A percentile compares a stretch with the other conserved stretches of the same genome.
Evolutionary conservation across 2,329 filamentous ascomycete genomes (phyloP).

Genomic region (Xylariaceae sp.): DNA sequence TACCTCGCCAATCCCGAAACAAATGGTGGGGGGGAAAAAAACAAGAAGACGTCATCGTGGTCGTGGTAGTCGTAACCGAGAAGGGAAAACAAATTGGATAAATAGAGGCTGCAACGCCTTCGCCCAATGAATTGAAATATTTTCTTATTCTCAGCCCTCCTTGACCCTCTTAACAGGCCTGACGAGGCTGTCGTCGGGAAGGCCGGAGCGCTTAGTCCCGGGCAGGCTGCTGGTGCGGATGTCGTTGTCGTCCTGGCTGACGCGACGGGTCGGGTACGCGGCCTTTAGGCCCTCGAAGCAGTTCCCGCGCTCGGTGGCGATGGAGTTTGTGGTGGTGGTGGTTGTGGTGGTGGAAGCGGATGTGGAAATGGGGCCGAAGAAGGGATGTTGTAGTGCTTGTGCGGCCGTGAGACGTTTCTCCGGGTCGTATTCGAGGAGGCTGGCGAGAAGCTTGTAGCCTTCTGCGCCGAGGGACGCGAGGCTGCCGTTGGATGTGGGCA

Average conservation of each 20-base stretch:
- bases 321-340: constrained; percentile 36
- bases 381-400: constrained; percentile 82
- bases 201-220: constrained; percentile 81
- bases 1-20: no score
- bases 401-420: constrained; percentile 81
- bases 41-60: no score
- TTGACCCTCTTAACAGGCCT: constrained; percentile 58
- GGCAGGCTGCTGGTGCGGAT: constrained; percentile 85
- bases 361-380: constrained; percentile 50
- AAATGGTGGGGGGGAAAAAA: no score
- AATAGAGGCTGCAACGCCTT: no score
- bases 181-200: constrained; percentile 74
- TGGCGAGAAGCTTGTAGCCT: constrained; percentile 75
- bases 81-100: no score
- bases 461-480: constrained; percentile 64
- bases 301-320: constrained; percentile 71
- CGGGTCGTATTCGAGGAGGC: constrained; percentile 88
- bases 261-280: constrained; percentile 83
- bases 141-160: constrained; percentile 33
- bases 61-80: no score
- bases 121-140: no score
- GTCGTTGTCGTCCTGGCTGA: constrained; percentile 93
- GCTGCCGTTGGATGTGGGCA: constrained; percentile 35
- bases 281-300: constrained; percentile 87
- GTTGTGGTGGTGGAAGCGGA: background rate